Evolutionary conservation across 2,329 filamentous ascomycete species (phyloP).

Genomic region (Pseudogymnoascus sp.): DNA sequence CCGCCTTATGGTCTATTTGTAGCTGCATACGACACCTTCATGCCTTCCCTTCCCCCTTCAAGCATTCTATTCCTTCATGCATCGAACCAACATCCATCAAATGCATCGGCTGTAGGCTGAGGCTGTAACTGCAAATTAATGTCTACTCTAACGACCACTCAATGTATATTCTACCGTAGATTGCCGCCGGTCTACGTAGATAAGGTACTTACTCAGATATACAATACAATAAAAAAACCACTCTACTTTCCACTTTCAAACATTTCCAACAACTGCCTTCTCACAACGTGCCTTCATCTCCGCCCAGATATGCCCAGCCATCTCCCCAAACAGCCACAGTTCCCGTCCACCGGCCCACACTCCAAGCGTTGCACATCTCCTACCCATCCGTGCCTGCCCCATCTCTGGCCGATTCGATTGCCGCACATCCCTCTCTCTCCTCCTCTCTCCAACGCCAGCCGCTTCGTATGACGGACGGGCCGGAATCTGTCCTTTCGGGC

Average conservation of each 20-base stretch:
- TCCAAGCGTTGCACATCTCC: background rate
- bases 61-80: background rate
- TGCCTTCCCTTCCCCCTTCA: background rate
- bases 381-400: background rate
- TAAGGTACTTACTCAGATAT: background rate
- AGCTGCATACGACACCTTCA: background rate
- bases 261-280: background rate
- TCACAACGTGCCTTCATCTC: background rate
- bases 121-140: too few species aligned
- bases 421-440: background rate
- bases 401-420: too few species aligned
- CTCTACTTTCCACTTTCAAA: background rate
- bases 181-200: background rate
- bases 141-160: too few species aligned
- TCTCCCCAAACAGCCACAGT: background rate
- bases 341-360: background rate
- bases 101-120: background rate
- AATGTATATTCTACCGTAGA: background rate
- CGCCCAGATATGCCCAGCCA: background rate
- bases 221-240: background rate
- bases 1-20: background rate
- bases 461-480: background rate
- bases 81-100: background rate
- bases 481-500: background rate
- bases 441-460: background rate